A percentile compares a stretch with the other conserved stretches of the same genome.
Conservation (phyloP, 169 alveolate genomes). For the Amoebophrya sp. region DNA sequence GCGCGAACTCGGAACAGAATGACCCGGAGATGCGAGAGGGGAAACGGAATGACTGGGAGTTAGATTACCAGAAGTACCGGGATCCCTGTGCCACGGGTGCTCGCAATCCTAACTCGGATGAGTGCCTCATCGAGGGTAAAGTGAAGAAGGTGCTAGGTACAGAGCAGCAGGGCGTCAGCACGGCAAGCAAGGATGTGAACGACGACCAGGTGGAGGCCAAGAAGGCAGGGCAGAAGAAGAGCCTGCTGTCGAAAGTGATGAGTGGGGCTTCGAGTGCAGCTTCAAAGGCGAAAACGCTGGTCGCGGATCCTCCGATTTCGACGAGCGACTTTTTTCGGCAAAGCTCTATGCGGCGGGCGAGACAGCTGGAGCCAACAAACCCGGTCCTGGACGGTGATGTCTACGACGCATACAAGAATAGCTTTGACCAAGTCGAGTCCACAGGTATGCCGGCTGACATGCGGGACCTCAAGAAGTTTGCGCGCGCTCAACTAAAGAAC, state of each 20-base stretch:
- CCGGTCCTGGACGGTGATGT: background rate
- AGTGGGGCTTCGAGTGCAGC: background rate
- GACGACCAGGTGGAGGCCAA: too few species aligned
- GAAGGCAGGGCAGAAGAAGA: background rate
- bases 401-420: background rate
- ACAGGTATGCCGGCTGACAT: too few species aligned
- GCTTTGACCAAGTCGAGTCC: too few species aligned
- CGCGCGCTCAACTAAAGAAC: too few species aligned
- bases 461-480: too few species aligned
- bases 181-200: too few species aligned
- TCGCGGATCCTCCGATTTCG: background rate
- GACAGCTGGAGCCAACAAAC: background rate
- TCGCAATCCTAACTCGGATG: background rate
- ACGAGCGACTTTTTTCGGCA: background rate
- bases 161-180: too few species aligned
- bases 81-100: background rate
- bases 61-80: background rate
- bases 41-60: background rate
- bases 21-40: constrained; percentile 21
- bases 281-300: too few species aligned
- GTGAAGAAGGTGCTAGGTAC: background rate
- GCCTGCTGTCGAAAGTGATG: background rate
- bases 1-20: background rate
- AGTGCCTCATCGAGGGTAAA: background rate
- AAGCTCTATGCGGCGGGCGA: background rate